Evolutionary conservation across 768 basidiomycete genomes (phyloP), one percentile per base, ranked within the genome.

Genomic region (Boletus pseudopeckii): DNA sequence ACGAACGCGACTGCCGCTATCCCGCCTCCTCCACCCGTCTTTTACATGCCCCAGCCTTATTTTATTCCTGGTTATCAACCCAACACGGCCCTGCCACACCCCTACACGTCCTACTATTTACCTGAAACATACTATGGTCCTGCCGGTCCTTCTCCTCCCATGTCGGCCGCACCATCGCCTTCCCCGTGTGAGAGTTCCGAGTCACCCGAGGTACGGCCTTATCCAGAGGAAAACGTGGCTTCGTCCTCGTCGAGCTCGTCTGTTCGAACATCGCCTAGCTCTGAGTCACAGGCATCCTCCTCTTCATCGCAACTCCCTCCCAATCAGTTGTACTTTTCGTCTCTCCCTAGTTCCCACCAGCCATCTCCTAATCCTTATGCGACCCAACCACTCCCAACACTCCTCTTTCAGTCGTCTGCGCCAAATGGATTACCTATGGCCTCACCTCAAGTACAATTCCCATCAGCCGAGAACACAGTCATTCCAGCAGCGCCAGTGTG

Each of bases 111-210:
- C 56, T 72, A 40, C n/a, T 67, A 45, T 62, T 50, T 47, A 3
- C 57, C 53, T 4, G 74, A 74, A 45, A 50, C 50, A 42, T 49
- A 36, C n/a, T 60, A 57, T 52, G 72, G 72, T 28, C 58, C 72
- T n/a, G 64, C 59, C 11, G 79, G 77, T 0, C 78, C 81, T n/a
- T 78, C 80, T 0, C 81, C 82, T 2, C 80, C 81, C 0, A 53
- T 80, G 33, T 82, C 83, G 0, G 75, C 75, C 15, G 78, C 78
- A 6, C 68, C 77, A 8, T 80, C 83, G 2, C 80, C 81, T 10
- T 68, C 69, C 2, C 58, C 65, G n/a, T 30, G 17, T 11, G 44
- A 36, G 5, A 2, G 22, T 5, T 60, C 63, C 18, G 46, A 54
- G 14, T 61, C 59, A 39, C 45, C 61, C 15, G 50, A 55, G 39